These are phyloP conservation scores for Leucaena leucocephala DNA, from an alignment of 306 rosid species.

Conservation along the genomic window DNA sequence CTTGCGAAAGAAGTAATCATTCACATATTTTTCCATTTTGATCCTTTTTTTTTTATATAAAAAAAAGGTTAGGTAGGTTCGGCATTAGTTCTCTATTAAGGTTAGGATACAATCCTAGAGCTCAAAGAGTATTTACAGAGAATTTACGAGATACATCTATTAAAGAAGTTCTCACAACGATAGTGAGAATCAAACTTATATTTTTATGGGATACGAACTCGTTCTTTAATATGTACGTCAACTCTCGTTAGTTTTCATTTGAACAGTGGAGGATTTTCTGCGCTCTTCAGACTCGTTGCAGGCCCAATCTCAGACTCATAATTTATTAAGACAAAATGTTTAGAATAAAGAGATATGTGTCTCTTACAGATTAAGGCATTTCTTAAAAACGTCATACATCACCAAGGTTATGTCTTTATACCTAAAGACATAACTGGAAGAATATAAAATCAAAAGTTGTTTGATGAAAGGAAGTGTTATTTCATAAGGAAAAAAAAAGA, in stretches of 20 bases:
- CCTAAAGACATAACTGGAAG: not conserved
- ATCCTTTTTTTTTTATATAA: conserved; percentile 8
- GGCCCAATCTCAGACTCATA: conserved; percentile 58
- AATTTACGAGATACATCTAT: too few species aligned
- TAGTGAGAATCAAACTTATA: too few species aligned
- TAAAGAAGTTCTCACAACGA: too few species aligned
- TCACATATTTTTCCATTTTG: conserved; percentile 43
- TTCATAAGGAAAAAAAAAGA: not conserved
- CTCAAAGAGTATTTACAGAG: too few species aligned
- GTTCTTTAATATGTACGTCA: too few species aligned
- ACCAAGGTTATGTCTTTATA: too few species aligned
- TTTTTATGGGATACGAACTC: too few species aligned
- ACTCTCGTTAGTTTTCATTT: not conserved
- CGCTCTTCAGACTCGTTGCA: conserved; percentile 30
- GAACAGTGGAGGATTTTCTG: conserved; percentile 52
- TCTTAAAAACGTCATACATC: not conserved
- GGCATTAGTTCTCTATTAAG: too few species aligned
- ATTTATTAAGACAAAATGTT: too few species aligned
- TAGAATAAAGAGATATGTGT: not conserved
- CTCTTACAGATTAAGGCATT: not conserved
- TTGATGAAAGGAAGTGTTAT: not conserved
- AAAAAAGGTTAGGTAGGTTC: too few species aligned
- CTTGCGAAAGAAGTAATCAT: conserved; percentile 45
- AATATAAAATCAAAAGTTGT: not conserved
- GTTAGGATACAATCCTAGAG: too few species aligned